A percentile compares a stretch with the other conserved stretches of the same genome.
phyloP scores from a whole-genome alignment of 257 asterid species.

The Fraxinus anomala region DNA sequence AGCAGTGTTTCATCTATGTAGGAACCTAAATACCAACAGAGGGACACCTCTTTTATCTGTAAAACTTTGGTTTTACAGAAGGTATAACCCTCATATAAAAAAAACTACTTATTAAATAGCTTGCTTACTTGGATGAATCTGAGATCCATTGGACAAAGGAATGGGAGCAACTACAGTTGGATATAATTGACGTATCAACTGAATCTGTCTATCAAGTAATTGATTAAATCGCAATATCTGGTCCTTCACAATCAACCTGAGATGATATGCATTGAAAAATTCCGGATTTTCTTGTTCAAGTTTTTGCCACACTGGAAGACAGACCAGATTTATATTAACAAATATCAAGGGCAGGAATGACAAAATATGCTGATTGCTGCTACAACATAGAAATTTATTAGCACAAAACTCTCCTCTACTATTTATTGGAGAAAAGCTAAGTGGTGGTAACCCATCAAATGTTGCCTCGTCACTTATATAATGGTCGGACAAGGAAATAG shows the following conservation, averaged over 20 bases:
- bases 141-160: slow-evolving; percentile 52
- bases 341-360: background rate
- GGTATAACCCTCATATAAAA: background rate
- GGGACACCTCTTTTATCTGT: background rate
- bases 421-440: slow-evolving; percentile 15
- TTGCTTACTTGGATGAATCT: slow-evolving; percentile 53
- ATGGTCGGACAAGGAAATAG: background rate
- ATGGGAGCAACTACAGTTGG: slow-evolving; percentile 36
- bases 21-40: background rate
- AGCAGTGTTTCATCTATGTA: background rate
- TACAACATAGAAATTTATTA: background rate
- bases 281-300: slow-evolving; percentile 61
- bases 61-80: background rate
- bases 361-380: background rate
- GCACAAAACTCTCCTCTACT: background rate
- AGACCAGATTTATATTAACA: slow-evolving; percentile 13
- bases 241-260: slow-evolving; percentile 61
- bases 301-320: slow-evolving; percentile 59
- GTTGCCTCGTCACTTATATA: background rate
- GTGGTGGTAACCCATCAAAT: background rate
- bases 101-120: background rate
- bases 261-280: slow-evolving; percentile 51
- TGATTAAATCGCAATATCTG: slow-evolving; percentile 64
- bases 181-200: slow-evolving; percentile 44
- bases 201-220: slow-evolving; percentile 62